phyloP scores from a whole-genome alignment of 345 rosid species.

The Hevea brasiliensis region DNA sequence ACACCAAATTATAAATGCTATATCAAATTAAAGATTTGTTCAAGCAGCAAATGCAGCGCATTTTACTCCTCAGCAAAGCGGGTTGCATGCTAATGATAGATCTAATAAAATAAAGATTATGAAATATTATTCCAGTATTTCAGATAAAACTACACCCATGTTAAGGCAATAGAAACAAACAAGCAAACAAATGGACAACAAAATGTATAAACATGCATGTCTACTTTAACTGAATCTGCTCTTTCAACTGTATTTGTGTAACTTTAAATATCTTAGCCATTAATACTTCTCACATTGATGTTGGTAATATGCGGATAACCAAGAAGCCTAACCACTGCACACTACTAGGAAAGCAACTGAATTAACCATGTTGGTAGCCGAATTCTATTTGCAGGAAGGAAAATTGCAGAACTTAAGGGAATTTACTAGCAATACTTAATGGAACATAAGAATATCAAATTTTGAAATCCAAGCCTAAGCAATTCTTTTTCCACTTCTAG shows the following conservation, averaged over 20 bases:
- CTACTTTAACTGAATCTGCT: too few species aligned
- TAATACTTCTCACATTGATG: too few species aligned
- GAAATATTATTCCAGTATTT: neutral
- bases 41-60: neutral
- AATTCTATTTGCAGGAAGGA: too few species aligned
- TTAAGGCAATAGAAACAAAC: neutral
- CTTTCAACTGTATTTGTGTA: neutral
- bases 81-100: neutral
- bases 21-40: neutral
- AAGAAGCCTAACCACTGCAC: neutral
- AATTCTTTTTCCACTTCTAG: too few species aligned
- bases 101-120: neutral
- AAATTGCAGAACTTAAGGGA: too few species aligned
- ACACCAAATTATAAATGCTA: neutral
- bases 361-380: too few species aligned
- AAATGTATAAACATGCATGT: neutral
- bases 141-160: neutral
- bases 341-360: too few species aligned
- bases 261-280: too few species aligned
- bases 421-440: too few species aligned
- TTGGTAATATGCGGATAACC: neutral
- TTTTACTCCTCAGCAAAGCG: neutral
- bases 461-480: too few species aligned
- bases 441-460: too few species aligned
- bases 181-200: neutral